Evolutionary conservation across 441 rosid species (phyloP).

Genomic region (Croton setiger): DNA sequence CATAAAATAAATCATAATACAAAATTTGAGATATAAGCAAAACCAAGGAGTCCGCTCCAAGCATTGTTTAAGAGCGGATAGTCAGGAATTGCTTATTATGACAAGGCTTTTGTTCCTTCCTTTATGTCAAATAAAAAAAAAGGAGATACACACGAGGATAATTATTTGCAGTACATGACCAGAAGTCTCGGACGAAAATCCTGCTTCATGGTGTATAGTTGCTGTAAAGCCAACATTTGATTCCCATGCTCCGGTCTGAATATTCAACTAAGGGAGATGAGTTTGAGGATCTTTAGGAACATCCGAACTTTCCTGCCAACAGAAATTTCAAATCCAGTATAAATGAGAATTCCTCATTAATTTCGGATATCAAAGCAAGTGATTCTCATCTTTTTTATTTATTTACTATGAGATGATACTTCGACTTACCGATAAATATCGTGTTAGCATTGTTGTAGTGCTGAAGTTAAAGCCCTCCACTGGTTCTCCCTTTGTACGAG

Average conservation of each 20-base stretch:
- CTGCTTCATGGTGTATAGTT: neutral
- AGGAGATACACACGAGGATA: neutral
- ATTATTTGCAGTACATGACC: neutral
- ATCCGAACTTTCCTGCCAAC: constrained; percentile 54
- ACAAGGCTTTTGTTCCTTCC: neutral
- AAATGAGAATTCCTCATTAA: no score
- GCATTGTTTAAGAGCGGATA: neutral
- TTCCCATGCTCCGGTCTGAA: no score
- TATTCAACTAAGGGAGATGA: constrained; percentile 44
- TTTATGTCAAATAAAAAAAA: no score
- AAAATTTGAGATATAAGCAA: no score
- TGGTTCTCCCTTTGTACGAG: constrained; percentile 63
- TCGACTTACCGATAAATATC: constrained; percentile 63
- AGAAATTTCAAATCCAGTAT: constrained; percentile 11
- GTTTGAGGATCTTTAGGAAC: constrained; percentile 49
- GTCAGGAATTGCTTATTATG: neutral
- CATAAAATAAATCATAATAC: no score
- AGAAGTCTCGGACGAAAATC: neutral
- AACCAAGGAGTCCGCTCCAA: neutral
- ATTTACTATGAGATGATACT: constrained; percentile 11
- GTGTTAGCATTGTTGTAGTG: constrained; percentile 62
- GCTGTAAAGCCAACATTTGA: no score
- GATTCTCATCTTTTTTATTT: constrained; percentile 3
- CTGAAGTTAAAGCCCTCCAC: constrained; percentile 83
- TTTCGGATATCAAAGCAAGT: no score